Percentiles rank a stretch among this genome's conserved stretches.
phyloP scores from a whole-genome alignment of 1,284 basidiomycete species.

The Ceratobasidium sp. region DNA sequence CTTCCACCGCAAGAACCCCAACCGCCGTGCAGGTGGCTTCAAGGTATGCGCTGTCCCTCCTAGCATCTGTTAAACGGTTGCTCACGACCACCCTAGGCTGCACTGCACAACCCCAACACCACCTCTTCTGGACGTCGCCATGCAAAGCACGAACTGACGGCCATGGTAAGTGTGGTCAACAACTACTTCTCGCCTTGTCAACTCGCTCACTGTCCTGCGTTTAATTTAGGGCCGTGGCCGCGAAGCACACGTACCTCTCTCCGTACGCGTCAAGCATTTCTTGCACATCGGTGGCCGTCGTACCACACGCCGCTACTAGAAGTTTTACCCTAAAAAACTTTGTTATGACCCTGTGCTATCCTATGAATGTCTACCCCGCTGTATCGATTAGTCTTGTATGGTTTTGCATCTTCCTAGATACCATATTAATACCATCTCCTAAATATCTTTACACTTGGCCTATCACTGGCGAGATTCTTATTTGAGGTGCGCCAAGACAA shows the following conservation, averaged over 20 bases:
- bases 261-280: conserved; percentile 49
- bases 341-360: conserved; percentile 25
- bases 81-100: conserved; percentile 54
- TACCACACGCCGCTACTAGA: conserved; percentile 34
- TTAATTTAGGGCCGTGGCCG: conserved; percentile 51
- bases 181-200: background rate
- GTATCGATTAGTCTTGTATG: conserved; percentile 17
- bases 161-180: conserved; percentile 13
- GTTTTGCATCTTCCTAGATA: background rate
- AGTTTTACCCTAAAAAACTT: background rate
- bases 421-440: background rate
- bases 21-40: conserved; percentile 65
- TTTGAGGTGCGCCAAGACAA: too few species aligned
- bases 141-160: conserved; percentile 22
- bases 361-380: conserved; percentile 39
- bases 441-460: background rate
- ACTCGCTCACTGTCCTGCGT: background rate
- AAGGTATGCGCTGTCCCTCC: conserved; percentile 57
- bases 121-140: conserved; percentile 30
- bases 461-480: too few species aligned
- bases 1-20: conserved; percentile 60
- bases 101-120: conserved; percentile 64
- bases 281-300: conserved; percentile 52
- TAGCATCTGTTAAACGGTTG: background rate
- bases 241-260: conserved; percentile 51